These are phyloP conservation scores for Fusarium marasasianum DNA, from an alignment of 2,329 filamentous ascomycete species.

Conservation along the genomic window DNA sequence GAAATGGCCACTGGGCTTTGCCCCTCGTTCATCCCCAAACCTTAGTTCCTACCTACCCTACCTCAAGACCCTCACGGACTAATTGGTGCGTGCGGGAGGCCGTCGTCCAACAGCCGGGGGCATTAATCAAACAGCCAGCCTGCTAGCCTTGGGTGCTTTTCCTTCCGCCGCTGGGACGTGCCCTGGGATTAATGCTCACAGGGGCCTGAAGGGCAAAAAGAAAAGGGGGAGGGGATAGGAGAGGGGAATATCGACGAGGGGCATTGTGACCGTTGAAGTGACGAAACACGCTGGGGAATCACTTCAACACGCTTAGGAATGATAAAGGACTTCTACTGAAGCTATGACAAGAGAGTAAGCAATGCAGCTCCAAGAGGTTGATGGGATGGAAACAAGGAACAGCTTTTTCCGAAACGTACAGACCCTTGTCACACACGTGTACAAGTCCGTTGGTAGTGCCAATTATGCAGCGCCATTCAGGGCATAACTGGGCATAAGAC, in stretches of 20 bases:
- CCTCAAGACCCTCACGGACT: conserved; percentile 23
- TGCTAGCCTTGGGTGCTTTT: conserved; percentile 38
- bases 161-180: conserved; percentile 34
- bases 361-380: conserved; percentile 11
- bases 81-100: conserved; percentile 37
- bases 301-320: conserved; percentile 5
- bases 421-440: conserved; percentile 40
- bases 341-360: neutral
- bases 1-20: conserved; percentile 35
- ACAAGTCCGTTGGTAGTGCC: conserved; percentile 19
- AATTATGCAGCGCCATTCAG: conserved; percentile 29
- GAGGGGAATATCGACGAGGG: conserved; percentile 18
- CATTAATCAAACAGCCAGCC: conserved; percentile 40
- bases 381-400: conserved; percentile 24
- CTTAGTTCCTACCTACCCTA: conserved; percentile 19
- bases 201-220: conserved; percentile 18
- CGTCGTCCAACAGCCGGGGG: conserved; percentile 38
- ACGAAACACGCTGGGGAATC: conserved; percentile 27
- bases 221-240: conserved; percentile 30
- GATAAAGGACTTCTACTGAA: neutral
- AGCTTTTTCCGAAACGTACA: conserved; percentile 34
- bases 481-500: conserved; percentile 33
- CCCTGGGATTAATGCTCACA: conserved; percentile 29
- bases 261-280: conserved; percentile 13
- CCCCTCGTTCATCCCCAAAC: conserved; percentile 31